These are phyloP conservation scores for Graphiopsis chlorocephala DNA, from an alignment of 2,329 filamentous ascomycete species.

Conservation along the genomic window DNA sequence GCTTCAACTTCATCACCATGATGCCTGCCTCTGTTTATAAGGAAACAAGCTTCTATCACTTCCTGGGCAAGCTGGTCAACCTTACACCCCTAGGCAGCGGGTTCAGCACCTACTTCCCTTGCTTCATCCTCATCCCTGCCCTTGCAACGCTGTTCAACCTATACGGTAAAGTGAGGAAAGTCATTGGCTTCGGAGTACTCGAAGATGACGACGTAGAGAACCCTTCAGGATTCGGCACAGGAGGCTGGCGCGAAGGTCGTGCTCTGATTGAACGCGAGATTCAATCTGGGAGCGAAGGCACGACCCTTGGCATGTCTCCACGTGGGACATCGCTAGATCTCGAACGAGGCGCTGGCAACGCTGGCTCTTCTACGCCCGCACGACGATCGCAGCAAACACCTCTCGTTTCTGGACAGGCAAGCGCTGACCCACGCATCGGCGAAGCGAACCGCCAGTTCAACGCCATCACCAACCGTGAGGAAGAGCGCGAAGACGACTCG, in stretches of 20 bases:
- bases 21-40: conserved; percentile 67
- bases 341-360: conserved; percentile 20
- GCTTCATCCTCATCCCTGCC: conserved; percentile 82
- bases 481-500: conserved; percentile 59
- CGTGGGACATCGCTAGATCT: conserved; percentile 29
- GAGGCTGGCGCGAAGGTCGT: conserved; percentile 86
- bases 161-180: conserved; percentile 74
- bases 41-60: conserved; percentile 80
- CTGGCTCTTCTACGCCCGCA: conserved; percentile 3
- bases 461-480: conserved; percentile 31
- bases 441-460: conserved; percentile 33
- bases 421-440: conserved; percentile 18
- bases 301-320: conserved; percentile 36
- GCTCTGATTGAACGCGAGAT: conserved; percentile 84
- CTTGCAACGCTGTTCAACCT: conserved; percentile 83
- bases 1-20: conserved; percentile 96
- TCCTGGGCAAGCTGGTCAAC: conserved; percentile 79
- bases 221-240: conserved; percentile 66
- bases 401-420: conserved; percentile 8
- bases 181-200: conserved; percentile 75
- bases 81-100: conserved; percentile 77
- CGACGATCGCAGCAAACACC: conserved; percentile 10
- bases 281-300: conserved; percentile 38
- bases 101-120: conserved; percentile 86
- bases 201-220: conserved; percentile 65